Conservation (phyloP, 2,329 filamentous ascomycete genomes). For the Fusarium floridanum region DNA sequence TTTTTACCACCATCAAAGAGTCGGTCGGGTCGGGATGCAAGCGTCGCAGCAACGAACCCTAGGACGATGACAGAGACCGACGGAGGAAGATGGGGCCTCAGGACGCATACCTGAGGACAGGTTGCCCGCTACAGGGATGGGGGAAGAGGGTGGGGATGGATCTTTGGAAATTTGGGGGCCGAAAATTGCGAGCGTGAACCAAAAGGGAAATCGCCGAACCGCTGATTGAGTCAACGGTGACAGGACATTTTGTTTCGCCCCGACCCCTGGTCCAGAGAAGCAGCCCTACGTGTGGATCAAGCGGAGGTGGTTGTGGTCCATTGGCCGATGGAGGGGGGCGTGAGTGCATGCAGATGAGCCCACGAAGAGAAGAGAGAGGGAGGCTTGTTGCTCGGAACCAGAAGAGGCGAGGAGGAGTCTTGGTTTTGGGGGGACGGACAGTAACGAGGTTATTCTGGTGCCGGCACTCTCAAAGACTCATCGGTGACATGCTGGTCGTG, state of each 20-base stretch:
- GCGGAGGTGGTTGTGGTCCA: slow-evolving; percentile 27
- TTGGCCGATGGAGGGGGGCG: slow-evolving; percentile 32
- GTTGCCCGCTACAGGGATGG: slow-evolving; percentile 20
- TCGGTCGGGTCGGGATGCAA: background rate
- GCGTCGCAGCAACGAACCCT: slow-evolving; percentile 15
- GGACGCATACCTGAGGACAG: slow-evolving; percentile 31
- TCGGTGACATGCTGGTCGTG: background rate
- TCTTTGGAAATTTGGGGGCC: slow-evolving; percentile 21
- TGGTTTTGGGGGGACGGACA: background rate
- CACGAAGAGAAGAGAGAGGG: slow-evolving; percentile 8
- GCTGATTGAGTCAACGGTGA: slow-evolving; percentile 44
- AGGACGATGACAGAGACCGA: slow-evolving; percentile 22
- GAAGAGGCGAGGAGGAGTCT: slow-evolving; percentile 21
- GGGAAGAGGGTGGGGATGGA: slow-evolving; percentile 7
- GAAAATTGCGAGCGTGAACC: slow-evolving; percentile 3
- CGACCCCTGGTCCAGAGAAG: slow-evolving; percentile 35
- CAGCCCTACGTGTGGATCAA: slow-evolving; percentile 49
- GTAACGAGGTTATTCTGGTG: slow-evolving; percentile 14
- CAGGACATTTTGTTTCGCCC: slow-evolving; percentile 29
- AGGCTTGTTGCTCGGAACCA: slow-evolving; percentile 6
- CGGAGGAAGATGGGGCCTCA: slow-evolving; percentile 12
- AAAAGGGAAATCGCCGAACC: slow-evolving; percentile 42
- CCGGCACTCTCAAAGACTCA: slow-evolving; percentile 1
- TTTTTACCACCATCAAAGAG: slow-evolving; percentile 10
- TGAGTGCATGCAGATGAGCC: slow-evolving; percentile 31